phyloP scores from a whole-genome alignment of 1,139 yeast genomes.

The Candida frijolesensis region DNA sequence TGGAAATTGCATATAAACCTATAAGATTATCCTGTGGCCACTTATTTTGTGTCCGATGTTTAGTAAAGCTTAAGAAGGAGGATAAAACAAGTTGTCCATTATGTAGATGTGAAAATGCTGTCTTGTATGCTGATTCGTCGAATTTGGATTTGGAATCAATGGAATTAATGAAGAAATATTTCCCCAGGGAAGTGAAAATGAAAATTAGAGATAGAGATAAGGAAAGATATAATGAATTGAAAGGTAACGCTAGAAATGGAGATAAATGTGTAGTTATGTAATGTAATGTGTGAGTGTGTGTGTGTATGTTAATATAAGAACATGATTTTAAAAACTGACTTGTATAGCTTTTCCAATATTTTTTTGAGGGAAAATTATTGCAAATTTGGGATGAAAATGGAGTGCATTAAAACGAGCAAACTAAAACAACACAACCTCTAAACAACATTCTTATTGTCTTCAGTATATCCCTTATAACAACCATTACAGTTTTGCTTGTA shows the following conservation, averaged over 20 bases:
- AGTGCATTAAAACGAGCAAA: neutral
- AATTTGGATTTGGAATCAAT: slow-evolving; percentile 61
- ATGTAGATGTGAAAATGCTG: slow-evolving; percentile 56
- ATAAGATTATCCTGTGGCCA: slow-evolving; percentile 65
- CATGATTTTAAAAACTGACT: too few species aligned
- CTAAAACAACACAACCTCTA: neutral
- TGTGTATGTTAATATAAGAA: neutral
- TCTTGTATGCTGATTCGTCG: slow-evolving; percentile 57
- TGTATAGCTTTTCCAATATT: too few species aligned
- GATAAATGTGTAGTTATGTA: slow-evolving; percentile 30
- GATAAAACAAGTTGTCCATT: slow-evolving; percentile 65
- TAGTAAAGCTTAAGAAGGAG: slow-evolving; percentile 65
- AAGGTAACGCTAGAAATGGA: slow-evolving; percentile 16
- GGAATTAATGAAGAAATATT: slow-evolving; percentile 56
- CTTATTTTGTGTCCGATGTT: slow-evolving; percentile 69
- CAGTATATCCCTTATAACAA: too few species aligned
- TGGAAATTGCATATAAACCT: slow-evolving; percentile 70
- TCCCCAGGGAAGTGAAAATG: slow-evolving; percentile 67
- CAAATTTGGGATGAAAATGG: neutral
- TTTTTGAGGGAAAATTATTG: neutral
- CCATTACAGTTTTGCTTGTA: too few species aligned
- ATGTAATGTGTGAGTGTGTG: too few species aligned
- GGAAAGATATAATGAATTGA: slow-evolving; percentile 46
- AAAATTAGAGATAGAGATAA: slow-evolving; percentile 61
- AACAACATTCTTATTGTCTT: too few species aligned